Conservation (phyloP, 2,329 filamentous ascomycete species). For the Claviceps sp. region DNA sequence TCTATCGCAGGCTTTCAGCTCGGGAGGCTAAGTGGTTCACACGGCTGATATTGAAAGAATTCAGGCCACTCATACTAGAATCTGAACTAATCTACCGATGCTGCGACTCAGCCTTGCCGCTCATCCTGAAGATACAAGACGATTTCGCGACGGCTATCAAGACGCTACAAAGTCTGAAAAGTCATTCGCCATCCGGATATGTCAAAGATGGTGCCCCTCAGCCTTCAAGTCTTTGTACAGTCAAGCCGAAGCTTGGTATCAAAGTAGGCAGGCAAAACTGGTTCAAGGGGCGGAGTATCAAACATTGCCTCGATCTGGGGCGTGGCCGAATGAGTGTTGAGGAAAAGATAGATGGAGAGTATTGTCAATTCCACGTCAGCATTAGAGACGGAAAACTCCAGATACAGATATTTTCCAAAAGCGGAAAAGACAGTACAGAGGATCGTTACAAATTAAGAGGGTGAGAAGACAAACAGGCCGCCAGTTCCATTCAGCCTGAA, state of each 20-base stretch:
- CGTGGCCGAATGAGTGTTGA: constrained; percentile 56
- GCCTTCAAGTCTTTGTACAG: constrained; percentile 12
- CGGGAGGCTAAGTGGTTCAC: constrained; percentile 79
- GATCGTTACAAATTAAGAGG: constrained; percentile 51
- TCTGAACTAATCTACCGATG: constrained; percentile 37
- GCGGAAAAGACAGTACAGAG: constrained; percentile 72
- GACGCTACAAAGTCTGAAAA: constrained; percentile 29
- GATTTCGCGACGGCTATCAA: constrained; percentile 48
- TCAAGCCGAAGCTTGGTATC: constrained; percentile 43
- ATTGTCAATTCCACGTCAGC: constrained; percentile 78
- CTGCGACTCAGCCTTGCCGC: constrained; percentile 58
- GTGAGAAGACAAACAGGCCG: constrained; percentile 19
- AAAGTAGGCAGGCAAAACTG: constrained; percentile 53
- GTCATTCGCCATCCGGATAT: constrained; percentile 10
- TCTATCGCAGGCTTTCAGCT: constrained; percentile 49
- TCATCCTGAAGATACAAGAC: constrained; percentile 56
- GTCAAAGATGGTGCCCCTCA: constrained; percentile 4
- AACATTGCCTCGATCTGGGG: constrained; percentile 57
- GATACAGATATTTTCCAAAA: constrained; percentile 82
- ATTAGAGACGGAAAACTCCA: constrained; percentile 36
- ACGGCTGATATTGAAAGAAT: constrained; percentile 64
- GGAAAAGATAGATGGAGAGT: constrained; percentile 77
- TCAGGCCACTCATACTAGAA: constrained; percentile 53
- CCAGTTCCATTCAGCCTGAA: neutral
- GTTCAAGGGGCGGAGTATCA: constrained; percentile 55